Evolutionary conservation across 2,329 filamentous ascomycete genomes (phyloP), one percentile per base, ranked within the genome.

Genomic region (Leptosphaerulina australis): DNA sequence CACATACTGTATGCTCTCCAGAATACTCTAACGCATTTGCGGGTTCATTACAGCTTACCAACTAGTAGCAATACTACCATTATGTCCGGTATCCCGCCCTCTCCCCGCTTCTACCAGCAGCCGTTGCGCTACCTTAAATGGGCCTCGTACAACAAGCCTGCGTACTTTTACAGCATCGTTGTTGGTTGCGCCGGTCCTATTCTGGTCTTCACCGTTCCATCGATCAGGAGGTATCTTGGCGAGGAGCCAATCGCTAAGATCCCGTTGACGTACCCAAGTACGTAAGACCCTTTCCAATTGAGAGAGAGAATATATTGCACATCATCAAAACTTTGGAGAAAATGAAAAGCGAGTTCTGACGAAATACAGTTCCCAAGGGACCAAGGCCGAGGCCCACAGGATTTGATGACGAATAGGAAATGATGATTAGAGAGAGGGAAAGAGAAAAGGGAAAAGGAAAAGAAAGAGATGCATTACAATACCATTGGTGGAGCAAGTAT

Each of bases 261-360:
- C 59, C 94, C 94, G 24, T 77, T 92, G 74, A 95, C 91, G 71
- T 99, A 97, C 80, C 94, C 94, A 53, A 84, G n/a, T n/a, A n/a
- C n/a, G n/a, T n/a, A n/a, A n/a, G n/a, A n/a, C n/a, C n/a, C n/a
- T n/a, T n/a, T n/a, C n/a, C n/a, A n/a, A n/a, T n/a, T n/a, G n/a
- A n/a, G n/a, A n/a, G n/a, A n/a, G n/a, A n/a, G n/a, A n/a, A n/a
- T n/a, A n/a, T n/a, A n/a, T n/a, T n/a, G n/a, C n/a, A n/a, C n/a
- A n/a, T n/a, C n/a, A n/a, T n/a, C n/a, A n/a, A n/a, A n/a, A n/a
- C n/a, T n/a, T n/a, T n/a, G n/a, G n/a, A n/a, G n/a, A n/a, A n/a
- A n/a, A n/a, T n/a, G n/a, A n/a, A n/a, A n/a, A n/a, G n/a, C n/a
- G n/a, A n/a, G n/a, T n/a, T n/a, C n/a, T n/a, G n/a, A n/a, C n/a